Percentiles rank a stretch among this genome's conserved stretches.
Conservation (phyloP, 305 asterid species). For the Stenogyne calaminthoides region DNA sequence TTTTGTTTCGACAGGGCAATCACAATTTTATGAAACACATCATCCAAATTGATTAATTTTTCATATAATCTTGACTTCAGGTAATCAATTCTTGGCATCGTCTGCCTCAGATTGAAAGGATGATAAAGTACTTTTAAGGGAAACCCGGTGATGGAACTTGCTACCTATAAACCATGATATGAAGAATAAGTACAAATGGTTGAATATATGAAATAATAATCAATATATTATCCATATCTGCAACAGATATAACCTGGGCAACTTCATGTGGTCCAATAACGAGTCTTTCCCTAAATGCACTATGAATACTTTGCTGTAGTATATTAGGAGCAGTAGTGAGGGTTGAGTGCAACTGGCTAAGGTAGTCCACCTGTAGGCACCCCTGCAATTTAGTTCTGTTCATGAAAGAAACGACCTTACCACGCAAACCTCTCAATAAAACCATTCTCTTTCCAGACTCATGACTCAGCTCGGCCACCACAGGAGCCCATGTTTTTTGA, state of each 20-base stretch:
- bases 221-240: not conserved
- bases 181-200: not conserved
- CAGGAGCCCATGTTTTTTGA: slow-evolving; percentile 10
- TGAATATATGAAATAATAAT: not conserved
- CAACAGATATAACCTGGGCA: slow-evolving; percentile 12
- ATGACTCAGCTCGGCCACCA: slow-evolving; percentile 1
- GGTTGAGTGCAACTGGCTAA: not conserved
- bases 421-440: not conserved
- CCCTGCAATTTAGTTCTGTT: not conserved
- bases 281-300: slow-evolving; percentile 10
- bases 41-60: slow-evolving; percentile 15
- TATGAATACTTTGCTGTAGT: slow-evolving; percentile 11
- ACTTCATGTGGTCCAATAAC: slow-evolving; percentile 10
- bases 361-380: not conserved
- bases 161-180: slow-evolving; percentile 13
- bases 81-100: slow-evolving; percentile 11
- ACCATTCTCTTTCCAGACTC: not conserved
- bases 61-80: slow-evolving; percentile 21
- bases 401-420: not conserved
- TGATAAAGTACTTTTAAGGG: not conserved
- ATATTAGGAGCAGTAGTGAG: not conserved
- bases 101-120: slow-evolving; percentile 16
- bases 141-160: slow-evolving; percentile 10
- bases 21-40: slow-evolving; percentile 8
- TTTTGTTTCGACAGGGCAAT: slow-evolving; percentile 18